Evolutionary conservation across 768 basidiomycete species (phyloP).

Genomic region (Pleurotus citrinopileatus): DNA sequence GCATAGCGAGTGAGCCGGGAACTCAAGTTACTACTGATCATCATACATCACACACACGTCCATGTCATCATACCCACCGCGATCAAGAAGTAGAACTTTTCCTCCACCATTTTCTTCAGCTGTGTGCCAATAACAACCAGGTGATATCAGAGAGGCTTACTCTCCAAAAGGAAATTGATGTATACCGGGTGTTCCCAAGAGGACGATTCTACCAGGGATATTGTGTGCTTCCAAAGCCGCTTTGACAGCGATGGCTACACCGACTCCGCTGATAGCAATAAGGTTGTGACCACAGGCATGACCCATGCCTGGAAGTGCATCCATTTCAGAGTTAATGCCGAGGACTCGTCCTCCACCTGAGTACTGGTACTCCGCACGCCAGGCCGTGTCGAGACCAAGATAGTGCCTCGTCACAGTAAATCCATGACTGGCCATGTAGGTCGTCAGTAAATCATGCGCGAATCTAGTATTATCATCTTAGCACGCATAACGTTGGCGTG

Average conservation of each 20-base stretch:
- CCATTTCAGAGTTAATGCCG: constrained; percentile 83
- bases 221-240: constrained; percentile 61
- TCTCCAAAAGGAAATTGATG: constrained; percentile 5
- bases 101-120: constrained; percentile 82
- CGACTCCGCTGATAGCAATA: constrained; percentile 77
- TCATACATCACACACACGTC: constrained; percentile 74
- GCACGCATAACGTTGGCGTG: constrained; percentile 10
- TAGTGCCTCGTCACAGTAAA: constrained; percentile 73
- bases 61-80: constrained; percentile 79
- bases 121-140: constrained; percentile 21
- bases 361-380: constrained; percentile 68
- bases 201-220: constrained; percentile 63
- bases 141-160: too few relatives aligned
- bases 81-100: constrained; percentile 70
- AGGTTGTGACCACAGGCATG: constrained; percentile 82
- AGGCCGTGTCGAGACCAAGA: constrained; percentile 70
- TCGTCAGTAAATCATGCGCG: constrained; percentile 67
- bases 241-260: constrained; percentile 70
- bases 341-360: constrained; percentile 61
- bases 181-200: constrained; percentile 76
- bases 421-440: constrained; percentile 64
- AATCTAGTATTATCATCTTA: constrained; percentile 37
- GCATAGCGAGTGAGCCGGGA: constrained; percentile 1
- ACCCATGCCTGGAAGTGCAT: constrained; percentile 55
- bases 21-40: neutral